Evolutionary conservation across 768 basidiomycete genomes (phyloP).

Genomic region (Pisolithus tinctorius): DNA sequence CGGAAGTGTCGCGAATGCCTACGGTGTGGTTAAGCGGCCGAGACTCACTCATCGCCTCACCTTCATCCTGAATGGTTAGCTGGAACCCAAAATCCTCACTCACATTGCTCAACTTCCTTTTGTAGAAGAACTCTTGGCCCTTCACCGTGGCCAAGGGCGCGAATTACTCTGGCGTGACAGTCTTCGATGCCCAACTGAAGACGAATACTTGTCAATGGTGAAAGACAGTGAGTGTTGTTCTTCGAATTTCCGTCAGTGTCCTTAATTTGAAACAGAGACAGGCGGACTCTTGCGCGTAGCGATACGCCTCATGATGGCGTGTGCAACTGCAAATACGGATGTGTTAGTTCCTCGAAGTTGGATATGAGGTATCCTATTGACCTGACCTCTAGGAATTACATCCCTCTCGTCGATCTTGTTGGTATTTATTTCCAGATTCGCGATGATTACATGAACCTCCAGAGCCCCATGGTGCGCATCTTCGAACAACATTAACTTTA

Average conservation of each 20-base stretch:
- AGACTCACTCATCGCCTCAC: conserved; percentile 45
- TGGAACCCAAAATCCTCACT: not conserved
- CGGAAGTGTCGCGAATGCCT: conserved; percentile 32
- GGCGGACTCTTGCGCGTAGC: conserved; percentile 89
- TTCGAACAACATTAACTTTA: too few relatives aligned
- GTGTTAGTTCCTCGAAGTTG: conserved; percentile 36
- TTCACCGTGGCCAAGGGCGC: conserved; percentile 91
- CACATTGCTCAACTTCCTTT: not conserved
- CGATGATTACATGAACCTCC: conserved; percentile 44
- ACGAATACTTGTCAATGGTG: conserved; percentile 94
- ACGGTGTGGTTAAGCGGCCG: not conserved
- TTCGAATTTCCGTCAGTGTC: not conserved
- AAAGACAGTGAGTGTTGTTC: conserved; percentile 65
- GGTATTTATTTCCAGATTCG: conserved; percentile 55
- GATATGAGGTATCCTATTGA: not conserved
- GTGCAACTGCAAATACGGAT: conserved; percentile 50
- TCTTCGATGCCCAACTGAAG: conserved; percentile 84
- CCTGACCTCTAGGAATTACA: conserved; percentile 35
- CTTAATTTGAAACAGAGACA: conserved; percentile 57
- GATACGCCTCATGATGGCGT: conserved; percentile 94
- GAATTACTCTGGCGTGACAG: conserved; percentile 93
- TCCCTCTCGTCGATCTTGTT: conserved; percentile 50
- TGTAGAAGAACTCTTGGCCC: conserved; percentile 61
- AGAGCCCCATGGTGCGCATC: conserved; percentile 15
- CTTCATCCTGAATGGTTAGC: conserved; percentile 66